These are phyloP conservation scores for Botrytis fragariae DNA, from an alignment of 2,329 filamentous ascomycete species.

Conservation along the genomic window DNA sequence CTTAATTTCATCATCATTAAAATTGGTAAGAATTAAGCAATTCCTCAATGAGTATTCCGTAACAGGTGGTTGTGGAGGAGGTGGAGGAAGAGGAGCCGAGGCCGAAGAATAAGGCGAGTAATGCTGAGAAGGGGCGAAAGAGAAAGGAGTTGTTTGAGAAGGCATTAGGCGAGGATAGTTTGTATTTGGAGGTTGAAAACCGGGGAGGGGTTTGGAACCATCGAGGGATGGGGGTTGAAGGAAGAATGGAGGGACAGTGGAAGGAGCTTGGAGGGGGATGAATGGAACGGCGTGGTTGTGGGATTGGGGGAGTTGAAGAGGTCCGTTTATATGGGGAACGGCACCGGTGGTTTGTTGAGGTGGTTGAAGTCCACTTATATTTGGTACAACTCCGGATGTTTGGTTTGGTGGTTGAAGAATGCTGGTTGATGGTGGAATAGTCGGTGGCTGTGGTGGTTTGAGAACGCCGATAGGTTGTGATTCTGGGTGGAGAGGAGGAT, in stretches of 20 bases:
- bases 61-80: constrained; percentile 30
- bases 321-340: constrained; percentile 18
- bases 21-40: constrained; percentile 57
- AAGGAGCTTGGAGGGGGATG: constrained; percentile 5
- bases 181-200: constrained; percentile 38
- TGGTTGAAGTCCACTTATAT: constrained; percentile 18
- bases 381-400: constrained; percentile 20
- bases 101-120: constrained; percentile 21
- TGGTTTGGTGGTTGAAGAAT: constrained; percentile 20
- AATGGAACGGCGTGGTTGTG: constrained; percentile 17
- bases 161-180: constrained; percentile 32
- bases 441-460: constrained; percentile 18
- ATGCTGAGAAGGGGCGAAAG: constrained; percentile 24
- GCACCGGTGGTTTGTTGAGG: constrained; percentile 21
- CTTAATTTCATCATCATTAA: constrained; percentile 49
- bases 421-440: neutral
- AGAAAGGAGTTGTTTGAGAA: constrained; percentile 28
- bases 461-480: constrained; percentile 23
- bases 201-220: constrained; percentile 35
- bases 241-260: constrained; percentile 22
- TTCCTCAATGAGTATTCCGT: constrained; percentile 54
- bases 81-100: constrained; percentile 24
- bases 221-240: constrained; percentile 30
- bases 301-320: constrained; percentile 19
- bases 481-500: constrained; percentile 23